Evolutionary conservation across 1,284 basidiomycete genomes (phyloP), one percentile per base, ranked within the genome.

Genomic region (Ganoderma multipileum): DNA sequence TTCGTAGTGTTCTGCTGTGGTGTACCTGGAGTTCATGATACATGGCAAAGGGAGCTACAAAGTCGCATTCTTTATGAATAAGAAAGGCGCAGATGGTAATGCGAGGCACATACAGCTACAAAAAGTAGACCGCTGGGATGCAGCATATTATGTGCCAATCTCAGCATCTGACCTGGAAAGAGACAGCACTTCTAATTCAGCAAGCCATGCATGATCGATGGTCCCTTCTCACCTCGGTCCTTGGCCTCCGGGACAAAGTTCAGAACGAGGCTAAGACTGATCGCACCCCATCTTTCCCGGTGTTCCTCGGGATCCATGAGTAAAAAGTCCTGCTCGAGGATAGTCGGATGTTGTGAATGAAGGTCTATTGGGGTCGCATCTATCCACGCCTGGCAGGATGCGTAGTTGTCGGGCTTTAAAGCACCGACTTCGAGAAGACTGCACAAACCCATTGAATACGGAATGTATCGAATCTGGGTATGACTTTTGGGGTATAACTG

Each of bases 361-460:
- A 97, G 81, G 77, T 96, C 95, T 69, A 96, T 94, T 0, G 94
- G 90, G 0, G 84, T 87, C 44, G 85, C 86, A 18, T 88, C 82
- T 59, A 97, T 89, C 94, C 94, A 96, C 0, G 84, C 81, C 8
- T 82, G 78, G 70, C 88, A 91, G 2, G 84, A 81, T 2, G 79
- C 81, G 74, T 93, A 96, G 78, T 96, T 97, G 75, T 95, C 90
- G 2, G 91, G 93, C 70, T 88, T 90, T 44, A 97, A 82, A 23
- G 95, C 95, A 0, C 95, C 95, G 2, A 96, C 92, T 80, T 97
- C 95, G 1, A 97, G 85, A 68, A 96, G 80, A 60, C 95, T 95
- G 71, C 47, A 38, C 28, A 11, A 36, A 61, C 23, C 42, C 8
- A 14, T 33, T 62, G 41, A 44, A 41, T 52, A 39, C 14, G 20